These are phyloP conservation scores for Beauveria caledonica DNA, from an alignment of 2,329 filamentous ascomycete genomes.

Conservation along the genomic window DNA sequence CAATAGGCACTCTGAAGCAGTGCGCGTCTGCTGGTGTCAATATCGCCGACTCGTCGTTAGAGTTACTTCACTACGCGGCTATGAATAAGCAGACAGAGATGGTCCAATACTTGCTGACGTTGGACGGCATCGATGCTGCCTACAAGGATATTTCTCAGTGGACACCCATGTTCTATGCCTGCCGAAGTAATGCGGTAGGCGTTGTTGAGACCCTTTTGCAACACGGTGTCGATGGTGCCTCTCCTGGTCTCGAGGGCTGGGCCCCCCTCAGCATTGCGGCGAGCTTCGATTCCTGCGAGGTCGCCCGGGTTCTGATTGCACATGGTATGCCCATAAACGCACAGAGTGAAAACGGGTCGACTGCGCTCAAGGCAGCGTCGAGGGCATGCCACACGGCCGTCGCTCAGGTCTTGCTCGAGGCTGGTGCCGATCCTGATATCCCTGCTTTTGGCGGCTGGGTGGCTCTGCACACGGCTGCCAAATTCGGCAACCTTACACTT, in stretches of 20 bases:
- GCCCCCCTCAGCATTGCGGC: slow-evolving; percentile 13
- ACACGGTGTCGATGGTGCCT: slow-evolving; percentile 4
- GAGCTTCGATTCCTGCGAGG: slow-evolving; percentile 11
- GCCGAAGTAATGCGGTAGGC: slow-evolving; percentile 5
- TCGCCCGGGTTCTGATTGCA: slow-evolving; percentile 8
- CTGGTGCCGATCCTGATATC: slow-evolving; percentile 12
- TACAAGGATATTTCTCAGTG: slow-evolving; percentile 2
- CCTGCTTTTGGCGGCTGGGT: slow-evolving; percentile 11
- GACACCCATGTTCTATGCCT: slow-evolving; percentile 13
- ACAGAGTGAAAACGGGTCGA: slow-evolving; percentile 11
- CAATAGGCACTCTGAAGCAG: background rate
- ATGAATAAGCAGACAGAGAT: background rate
- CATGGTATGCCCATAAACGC: slow-evolving; percentile 6
- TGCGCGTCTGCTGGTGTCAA: background rate
- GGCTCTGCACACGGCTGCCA: slow-evolving; percentile 14
- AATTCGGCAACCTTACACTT: slow-evolving; percentile 9
- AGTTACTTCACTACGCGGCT: slow-evolving; percentile 10
- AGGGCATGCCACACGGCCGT: slow-evolving; percentile 9
- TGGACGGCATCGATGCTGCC: slow-evolving; percentile 2
- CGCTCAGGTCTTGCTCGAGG: slow-evolving; percentile 8
- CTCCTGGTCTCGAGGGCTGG: slow-evolving; percentile 12
- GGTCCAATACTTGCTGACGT: slow-evolving; percentile 5
- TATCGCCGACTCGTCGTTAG: background rate
- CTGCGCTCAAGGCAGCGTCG: slow-evolving; percentile 13
- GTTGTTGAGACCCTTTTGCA: slow-evolving; percentile 10